Evolutionary conservation across 208 protist genomes (phyloP).

Genomic region (Crithidia acanthocephali): DNA sequence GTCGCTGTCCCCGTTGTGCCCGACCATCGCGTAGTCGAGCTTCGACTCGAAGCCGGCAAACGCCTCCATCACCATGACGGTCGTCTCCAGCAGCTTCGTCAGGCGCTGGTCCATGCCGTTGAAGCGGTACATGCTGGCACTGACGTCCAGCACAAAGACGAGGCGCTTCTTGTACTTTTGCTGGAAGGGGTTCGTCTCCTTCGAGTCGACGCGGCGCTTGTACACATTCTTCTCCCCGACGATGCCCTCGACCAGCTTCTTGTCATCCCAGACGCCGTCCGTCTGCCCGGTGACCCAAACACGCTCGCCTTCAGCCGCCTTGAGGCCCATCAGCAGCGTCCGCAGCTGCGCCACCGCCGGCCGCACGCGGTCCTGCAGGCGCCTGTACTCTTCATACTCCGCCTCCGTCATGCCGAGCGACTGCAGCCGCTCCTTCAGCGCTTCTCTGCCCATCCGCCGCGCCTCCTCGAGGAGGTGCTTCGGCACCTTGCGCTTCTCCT

Average conservation of each 20-base stretch:
- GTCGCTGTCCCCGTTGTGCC: slow-evolving; percentile 90
- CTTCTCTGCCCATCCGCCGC: slow-evolving; percentile 75
- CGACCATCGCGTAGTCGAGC: slow-evolving; percentile 91
- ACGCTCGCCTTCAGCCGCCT: slow-evolving; percentile 85
- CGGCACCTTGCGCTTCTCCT: slow-evolving; percentile 88
- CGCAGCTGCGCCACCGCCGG: slow-evolving; percentile 68
- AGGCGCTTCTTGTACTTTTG: slow-evolving; percentile 84
- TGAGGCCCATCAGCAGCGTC: slow-evolving; percentile 75
- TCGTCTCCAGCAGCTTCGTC: slow-evolving; percentile 85
- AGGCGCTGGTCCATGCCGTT: slow-evolving; percentile 90
- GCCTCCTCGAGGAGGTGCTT: slow-evolving; percentile 79
- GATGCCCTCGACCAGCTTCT: slow-evolving; percentile 92
- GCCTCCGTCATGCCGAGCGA: slow-evolving; percentile 78
- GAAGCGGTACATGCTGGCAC: slow-evolving; percentile 95
- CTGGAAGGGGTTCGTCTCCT: slow-evolving; percentile 71
- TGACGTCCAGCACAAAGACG: slow-evolving; percentile 93
- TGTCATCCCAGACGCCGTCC: slow-evolving; percentile 93
- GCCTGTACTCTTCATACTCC: slow-evolving; percentile 73
- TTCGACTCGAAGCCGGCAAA: slow-evolving; percentile 89
- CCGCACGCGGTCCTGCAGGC: slow-evolving; percentile 63
- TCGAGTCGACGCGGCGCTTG: slow-evolving; percentile 86
- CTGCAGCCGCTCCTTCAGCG: slow-evolving; percentile 65
- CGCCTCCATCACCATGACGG: slow-evolving; percentile 93
- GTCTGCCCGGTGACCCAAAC: slow-evolving; percentile 89
- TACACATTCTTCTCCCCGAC: slow-evolving; percentile 92